Evolutionary conservation across 441 rosid genomes (phyloP).

Genomic region (Populus hybrid): DNA sequence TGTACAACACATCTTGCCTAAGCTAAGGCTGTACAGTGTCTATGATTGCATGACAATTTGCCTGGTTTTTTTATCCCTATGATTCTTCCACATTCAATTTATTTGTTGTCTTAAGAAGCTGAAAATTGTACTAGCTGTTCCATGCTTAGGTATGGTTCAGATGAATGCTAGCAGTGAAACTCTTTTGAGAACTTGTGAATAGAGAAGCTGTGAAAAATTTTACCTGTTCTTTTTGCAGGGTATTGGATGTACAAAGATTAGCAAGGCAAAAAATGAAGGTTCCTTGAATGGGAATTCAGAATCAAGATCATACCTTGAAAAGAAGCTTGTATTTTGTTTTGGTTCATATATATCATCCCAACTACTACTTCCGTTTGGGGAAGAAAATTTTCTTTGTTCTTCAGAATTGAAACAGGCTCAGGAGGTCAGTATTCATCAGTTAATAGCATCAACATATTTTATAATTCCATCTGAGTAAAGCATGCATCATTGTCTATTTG

Average conservation of each 20-base stretch:
- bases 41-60: not conserved
- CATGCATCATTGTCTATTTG: constrained; percentile 20
- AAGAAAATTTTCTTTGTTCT: constrained; percentile 83
- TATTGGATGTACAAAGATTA: constrained; percentile 92
- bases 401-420: constrained; percentile 80
- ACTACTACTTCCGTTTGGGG: constrained; percentile 79
- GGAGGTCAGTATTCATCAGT: constrained; percentile 51
- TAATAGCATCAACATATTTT: constrained; percentile 8
- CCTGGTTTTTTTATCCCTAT: not conserved
- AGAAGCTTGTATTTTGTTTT: constrained; percentile 95
- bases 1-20: not conserved
- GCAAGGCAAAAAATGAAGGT: constrained; percentile 66
- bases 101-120: constrained; percentile 4
- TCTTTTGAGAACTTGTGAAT: not conserved
- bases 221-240: constrained; percentile 44
- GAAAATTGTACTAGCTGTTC: constrained; percentile 2
- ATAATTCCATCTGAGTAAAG: constrained; percentile 3
- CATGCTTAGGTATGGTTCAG: not conserved
- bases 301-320: constrained; percentile 95
- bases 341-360: constrained; percentile 88
- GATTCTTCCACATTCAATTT: constrained; percentile 1
- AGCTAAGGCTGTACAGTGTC: not conserved
- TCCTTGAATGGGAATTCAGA: constrained; percentile 63
- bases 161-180: not conserved
- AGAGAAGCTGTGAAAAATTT: constrained; percentile 2